These are phyloP conservation scores for Ganoderma lingzhi DNA, from an alignment of 1,284 basidiomycete genomes.

Conservation along the genomic window DNA sequence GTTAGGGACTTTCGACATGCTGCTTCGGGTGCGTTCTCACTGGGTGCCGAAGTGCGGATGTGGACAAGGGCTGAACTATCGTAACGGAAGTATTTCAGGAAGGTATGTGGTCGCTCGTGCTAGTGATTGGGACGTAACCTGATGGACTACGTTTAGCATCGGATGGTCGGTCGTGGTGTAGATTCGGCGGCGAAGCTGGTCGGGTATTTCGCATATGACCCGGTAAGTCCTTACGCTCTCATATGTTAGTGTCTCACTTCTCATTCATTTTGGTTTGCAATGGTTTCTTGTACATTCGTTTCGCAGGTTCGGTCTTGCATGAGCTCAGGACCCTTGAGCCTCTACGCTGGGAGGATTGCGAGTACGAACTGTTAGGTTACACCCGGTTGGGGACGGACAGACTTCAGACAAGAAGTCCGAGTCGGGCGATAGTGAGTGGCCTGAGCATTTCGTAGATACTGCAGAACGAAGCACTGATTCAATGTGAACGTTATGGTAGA, in stretches of 20 bases:
- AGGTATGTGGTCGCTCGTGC: slow-evolving; percentile 3
- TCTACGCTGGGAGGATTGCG: background rate
- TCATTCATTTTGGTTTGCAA: background rate
- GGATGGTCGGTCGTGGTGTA: background rate
- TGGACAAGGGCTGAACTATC: background rate
- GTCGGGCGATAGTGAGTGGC: background rate
- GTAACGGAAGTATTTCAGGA: slow-evolving; percentile 13
- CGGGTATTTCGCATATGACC: background rate
- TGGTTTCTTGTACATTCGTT: background rate
- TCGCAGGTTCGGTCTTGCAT: background rate
- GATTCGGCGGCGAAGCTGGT: background rate
- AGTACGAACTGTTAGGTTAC: background rate
- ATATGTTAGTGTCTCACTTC: background rate
- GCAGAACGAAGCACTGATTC: no score
- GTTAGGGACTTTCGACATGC: slow-evolving; percentile 13
- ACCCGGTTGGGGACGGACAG: background rate
- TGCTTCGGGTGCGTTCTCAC: slow-evolving; percentile 10
- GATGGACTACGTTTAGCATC: background rate
- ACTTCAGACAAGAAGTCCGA: background rate
- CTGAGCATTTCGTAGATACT: no score
- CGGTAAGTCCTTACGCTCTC: background rate
- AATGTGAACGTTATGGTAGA: no score
- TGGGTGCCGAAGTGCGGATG: no score
- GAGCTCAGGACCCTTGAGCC: background rate
- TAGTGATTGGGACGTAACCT: background rate